These are phyloP conservation scores for Jimgerdemannia flammicorona DNA, from an alignment of 192 early-diverging fungal species.

Conservation along the genomic window DNA sequence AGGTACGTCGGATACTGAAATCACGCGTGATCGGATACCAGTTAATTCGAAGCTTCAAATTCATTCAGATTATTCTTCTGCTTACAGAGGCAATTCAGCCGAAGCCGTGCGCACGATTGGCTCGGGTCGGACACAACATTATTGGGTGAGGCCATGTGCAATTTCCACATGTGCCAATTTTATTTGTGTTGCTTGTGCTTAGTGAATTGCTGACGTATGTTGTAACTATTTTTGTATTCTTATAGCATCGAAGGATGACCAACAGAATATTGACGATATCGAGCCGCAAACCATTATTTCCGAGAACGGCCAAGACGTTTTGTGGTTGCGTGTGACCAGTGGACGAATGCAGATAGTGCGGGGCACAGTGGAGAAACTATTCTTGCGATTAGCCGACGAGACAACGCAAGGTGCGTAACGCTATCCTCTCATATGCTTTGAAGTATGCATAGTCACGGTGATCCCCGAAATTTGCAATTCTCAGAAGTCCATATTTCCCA, in stretches of 20 bases:
- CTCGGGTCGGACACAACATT: neutral
- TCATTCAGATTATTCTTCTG: no score
- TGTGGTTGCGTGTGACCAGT: slow-evolving; percentile 46
- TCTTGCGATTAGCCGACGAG: slow-evolving; percentile 60
- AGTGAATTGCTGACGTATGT: neutral
- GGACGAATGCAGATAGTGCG: slow-evolving; percentile 54
- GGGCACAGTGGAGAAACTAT: slow-evolving; percentile 60
- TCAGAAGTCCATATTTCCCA: neutral
- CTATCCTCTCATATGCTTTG: neutral
- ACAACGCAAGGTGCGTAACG: slow-evolving; percentile 47
- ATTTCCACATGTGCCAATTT: no score
- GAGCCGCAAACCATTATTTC: slow-evolving; percentile 25
- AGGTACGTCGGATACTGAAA: neutral
- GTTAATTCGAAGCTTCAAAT: no score
- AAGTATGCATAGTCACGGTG: neutral
- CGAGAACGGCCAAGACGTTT: slow-evolving; percentile 51
- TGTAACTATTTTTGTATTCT: neutral
- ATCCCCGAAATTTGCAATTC: no score
- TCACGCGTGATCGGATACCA: no score
- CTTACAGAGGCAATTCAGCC: neutral
- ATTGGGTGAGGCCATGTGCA: neutral
- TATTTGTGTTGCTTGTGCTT: no score
- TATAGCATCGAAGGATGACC: slow-evolving; percentile 1
- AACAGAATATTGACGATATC: neutral
- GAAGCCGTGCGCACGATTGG: neutral